phyloP scores from a whole-genome alignment of 768 basidiomycete species.

The Nidularia pulvinata region DNA sequence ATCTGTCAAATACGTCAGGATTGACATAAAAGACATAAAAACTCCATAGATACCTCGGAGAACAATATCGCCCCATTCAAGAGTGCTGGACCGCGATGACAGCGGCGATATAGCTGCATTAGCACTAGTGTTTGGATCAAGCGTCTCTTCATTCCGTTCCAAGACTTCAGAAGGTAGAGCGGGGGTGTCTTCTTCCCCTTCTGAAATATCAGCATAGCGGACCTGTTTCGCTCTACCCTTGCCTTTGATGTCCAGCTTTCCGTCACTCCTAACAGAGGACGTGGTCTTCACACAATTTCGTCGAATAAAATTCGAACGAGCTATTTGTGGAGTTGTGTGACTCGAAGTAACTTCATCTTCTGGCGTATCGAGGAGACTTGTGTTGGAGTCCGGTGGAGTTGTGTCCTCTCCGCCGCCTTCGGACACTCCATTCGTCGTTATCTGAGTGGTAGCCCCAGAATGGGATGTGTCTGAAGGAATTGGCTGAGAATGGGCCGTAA shows the following conservation, averaged over 20 bases:
- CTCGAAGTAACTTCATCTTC: too few relatives aligned
- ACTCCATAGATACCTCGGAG: constrained; percentile 61
- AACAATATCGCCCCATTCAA: constrained; percentile 52
- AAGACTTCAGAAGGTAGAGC: constrained; percentile 69
- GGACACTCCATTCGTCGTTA: too few relatives aligned
- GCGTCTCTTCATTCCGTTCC: constrained; percentile 51
- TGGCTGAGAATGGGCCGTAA: constrained; percentile 23
- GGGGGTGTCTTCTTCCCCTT: constrained; percentile 17
- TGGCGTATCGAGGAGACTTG: too few relatives aligned
- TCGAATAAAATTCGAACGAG: too few relatives aligned
- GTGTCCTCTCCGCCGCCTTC: too few relatives aligned
- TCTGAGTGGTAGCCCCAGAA: too few relatives aligned
- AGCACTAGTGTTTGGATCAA: constrained; percentile 67
- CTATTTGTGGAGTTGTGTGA: too few relatives aligned
- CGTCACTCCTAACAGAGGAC: too few relatives aligned
- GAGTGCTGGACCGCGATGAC: constrained; percentile 11
- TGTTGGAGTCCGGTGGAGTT: too few relatives aligned
- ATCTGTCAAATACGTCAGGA: constrained; percentile 46
- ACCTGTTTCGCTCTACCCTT: constrained; percentile 34
- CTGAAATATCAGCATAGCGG: constrained; percentile 30
- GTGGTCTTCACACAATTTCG: too few relatives aligned
- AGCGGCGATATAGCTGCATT: constrained; percentile 42
- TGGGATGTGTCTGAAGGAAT: too few relatives aligned
- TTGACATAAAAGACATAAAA: constrained; percentile 2
- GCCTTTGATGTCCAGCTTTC: constrained; percentile 9